Conservation (phyloP, 75 land plant genomes). For the Isoetes taiwanensis region DNA sequence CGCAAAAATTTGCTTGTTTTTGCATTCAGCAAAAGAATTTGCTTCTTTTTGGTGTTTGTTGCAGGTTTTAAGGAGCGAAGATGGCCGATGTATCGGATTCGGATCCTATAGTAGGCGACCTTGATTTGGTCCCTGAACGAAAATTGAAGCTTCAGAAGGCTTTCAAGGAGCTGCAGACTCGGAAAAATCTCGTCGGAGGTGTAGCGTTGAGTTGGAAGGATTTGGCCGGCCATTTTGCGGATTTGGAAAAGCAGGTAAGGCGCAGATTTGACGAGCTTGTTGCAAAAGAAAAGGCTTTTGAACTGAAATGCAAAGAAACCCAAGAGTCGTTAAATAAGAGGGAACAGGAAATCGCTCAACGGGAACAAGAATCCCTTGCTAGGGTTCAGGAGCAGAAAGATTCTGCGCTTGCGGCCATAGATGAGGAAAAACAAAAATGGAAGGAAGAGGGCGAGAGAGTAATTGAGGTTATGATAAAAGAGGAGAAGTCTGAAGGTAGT, state of each 20-base stretch:
- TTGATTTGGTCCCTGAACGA: constrained; percentile 27
- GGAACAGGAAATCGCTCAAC: constrained; percentile 47
- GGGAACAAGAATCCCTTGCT: constrained; percentile 54
- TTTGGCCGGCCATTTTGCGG: constrained; percentile 72
- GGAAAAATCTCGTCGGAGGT: constrained; percentile 36
- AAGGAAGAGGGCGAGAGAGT: too few species aligned
- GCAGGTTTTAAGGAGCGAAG: too few species aligned
- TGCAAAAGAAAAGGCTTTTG: constrained; percentile 53
- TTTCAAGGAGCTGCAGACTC: constrained; percentile 38
- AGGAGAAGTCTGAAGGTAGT: neutral
- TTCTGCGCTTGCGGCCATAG: constrained; percentile 51
- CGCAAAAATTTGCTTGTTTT: too few species aligned
- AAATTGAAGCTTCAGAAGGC: constrained; percentile 66
- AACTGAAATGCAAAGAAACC: constrained; percentile 37
- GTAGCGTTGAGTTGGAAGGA: constrained; percentile 82
- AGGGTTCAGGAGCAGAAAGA: constrained; percentile 73
- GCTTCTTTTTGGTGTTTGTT: too few species aligned
- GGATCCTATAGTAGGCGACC: too few species aligned
- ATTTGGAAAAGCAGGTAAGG: constrained; percentile 58
- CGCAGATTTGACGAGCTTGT: constrained; percentile 50
- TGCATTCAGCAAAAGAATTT: too few species aligned
- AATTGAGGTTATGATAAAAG: too few species aligned
- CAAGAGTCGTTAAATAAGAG: constrained; percentile 38
- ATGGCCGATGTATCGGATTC: too few species aligned
- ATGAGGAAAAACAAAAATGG: constrained; percentile 19